Evolutionary conservation across 768 basidiomycete species (phyloP), one percentile per base, ranked within the genome.

Genomic region (Phlegmacium glaucopus): DNA sequence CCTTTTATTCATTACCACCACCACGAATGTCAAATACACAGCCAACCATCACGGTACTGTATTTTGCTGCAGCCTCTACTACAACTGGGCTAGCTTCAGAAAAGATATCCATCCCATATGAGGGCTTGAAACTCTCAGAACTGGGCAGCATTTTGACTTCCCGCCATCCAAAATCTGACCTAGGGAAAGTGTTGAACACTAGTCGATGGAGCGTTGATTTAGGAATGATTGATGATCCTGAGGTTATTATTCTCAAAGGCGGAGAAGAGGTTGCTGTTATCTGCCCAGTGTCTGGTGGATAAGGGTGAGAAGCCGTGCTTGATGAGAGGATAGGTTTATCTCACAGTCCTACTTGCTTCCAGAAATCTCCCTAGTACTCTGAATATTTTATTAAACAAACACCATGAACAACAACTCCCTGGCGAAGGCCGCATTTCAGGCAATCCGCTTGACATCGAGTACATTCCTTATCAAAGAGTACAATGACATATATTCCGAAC

Each of bases 201-300:
- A 83, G 83, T 54, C 77, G 77, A 60, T 90, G 90, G 88, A 88
- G 88, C 57, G 86, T 91, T 10, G 70, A 90, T 57, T 84, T 76
- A 44, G 87, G 88, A 66, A 90, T 90, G 86, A 75, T 89, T 2
- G 79, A 84, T 10, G 72, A 83, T 50, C 74, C 75, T 2, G 66
- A 69, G n/a, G 50, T 51, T 1, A 66, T 78, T 15, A 48, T 68
- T 10, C 62, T 92, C 39, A 72, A 64, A 38, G 85, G 86, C 9
- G 88, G 87, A 16, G 87, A 91, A 62, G 84, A 87, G 56, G 78
- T 90, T 7, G 87, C 83, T 11, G 74, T 91, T 18, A 91, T 92
- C 36, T 85, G 85, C 54, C 89, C 87, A 8, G 88, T 91, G 0
- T 88, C 86, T 44, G 90, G 90, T 4, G 89, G 89, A 27, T 90